Conservation (phyloP, 306 rosid species). For the Trifolium subterraneum region DNA sequence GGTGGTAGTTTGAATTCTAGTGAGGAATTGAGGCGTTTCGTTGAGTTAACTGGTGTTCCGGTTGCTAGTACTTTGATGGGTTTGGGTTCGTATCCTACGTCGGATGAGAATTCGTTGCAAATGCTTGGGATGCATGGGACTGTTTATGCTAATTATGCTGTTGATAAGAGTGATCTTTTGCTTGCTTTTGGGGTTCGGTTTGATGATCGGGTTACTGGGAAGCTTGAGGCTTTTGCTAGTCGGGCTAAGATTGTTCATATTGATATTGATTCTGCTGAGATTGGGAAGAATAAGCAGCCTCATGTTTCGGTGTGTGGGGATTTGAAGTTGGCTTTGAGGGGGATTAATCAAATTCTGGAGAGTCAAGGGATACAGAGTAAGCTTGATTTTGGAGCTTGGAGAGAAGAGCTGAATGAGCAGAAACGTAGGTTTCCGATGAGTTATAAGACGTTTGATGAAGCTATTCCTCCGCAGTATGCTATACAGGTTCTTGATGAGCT, state of each 20-base stretch:
- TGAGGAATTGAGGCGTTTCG: slow-evolving; percentile 69
- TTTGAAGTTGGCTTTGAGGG: slow-evolving; percentile 69
- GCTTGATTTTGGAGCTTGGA: slow-evolving; percentile 72
- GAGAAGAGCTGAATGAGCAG: slow-evolving; percentile 75
- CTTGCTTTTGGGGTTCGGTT: slow-evolving; percentile 93
- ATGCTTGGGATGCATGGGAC: slow-evolving; percentile 98
- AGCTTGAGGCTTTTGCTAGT: slow-evolving; percentile 90
- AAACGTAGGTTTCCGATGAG: slow-evolving; percentile 64
- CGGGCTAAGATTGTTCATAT: slow-evolving; percentile 89
- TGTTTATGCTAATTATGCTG: slow-evolving; percentile 87
- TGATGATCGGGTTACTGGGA: slow-evolving; percentile 89
- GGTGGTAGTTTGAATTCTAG: slow-evolving; percentile 88
- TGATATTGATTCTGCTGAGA: slow-evolving; percentile 89
- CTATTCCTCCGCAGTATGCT: slow-evolving; percentile 85
- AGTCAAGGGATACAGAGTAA: slow-evolving; percentile 35
- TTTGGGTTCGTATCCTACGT: slow-evolving; percentile 65
- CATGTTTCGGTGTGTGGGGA: slow-evolving; percentile 83
- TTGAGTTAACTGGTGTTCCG: slow-evolving; percentile 70
- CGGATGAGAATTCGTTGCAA: slow-evolving; percentile 62
- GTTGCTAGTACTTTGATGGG: slow-evolving; percentile 95
- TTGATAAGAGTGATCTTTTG: slow-evolving; percentile 73
- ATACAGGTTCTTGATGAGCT: slow-evolving; percentile 88
- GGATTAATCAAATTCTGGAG: slow-evolving; percentile 64
- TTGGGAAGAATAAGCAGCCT: slow-evolving; percentile 94
- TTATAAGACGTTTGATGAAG: slow-evolving; percentile 75